Evolutionary conservation across 345 rosid genomes (phyloP), one percentile per base, ranked within the genome.

Genomic region (Camelina sativa): DNA sequence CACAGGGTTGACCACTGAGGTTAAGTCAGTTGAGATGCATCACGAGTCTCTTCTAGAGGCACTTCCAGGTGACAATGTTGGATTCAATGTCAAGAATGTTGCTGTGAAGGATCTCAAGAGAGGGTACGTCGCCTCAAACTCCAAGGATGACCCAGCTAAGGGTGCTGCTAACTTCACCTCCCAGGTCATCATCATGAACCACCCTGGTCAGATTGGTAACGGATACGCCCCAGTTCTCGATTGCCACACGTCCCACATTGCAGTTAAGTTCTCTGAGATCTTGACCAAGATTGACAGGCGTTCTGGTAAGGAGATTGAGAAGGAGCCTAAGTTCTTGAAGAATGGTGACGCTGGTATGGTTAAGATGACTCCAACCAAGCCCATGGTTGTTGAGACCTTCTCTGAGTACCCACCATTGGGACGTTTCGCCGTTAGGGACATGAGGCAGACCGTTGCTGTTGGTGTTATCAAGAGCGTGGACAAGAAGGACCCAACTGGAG

Each of bases 371-470:
- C 96, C 96, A 4, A 85, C 89, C 73, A 91, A 91, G 86, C 97
- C 97, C 52, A 91, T 91, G 97, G 97, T 91, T 1, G 97, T 91
- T 0, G 97, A 91, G 81, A 89, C 97, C 2, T 91, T 91, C 88
- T 82, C 93, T 0, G 84, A 62, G 57, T 91, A 91, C 73, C 96
- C 97, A 8, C 97, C 97, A 0, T 90, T 91, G 8, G 97, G 97
- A 5, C 89, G 97, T 8, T 91, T 91, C 43, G 97, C 97, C 0
- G 97, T 91, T 37, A 84, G 97, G 77, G 97, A 91, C 79, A 91
- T 91, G 97, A 86, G 97, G 7, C 97, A 91, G 84, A 91, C 95
- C 0, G 97, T 91, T 1, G 97, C 97, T 7, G 97, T 91, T 0
- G 97, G 97, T 12, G 94, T 91, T 16, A 91, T 88, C 80, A 91